A percentile compares a stretch with the other conserved stretches of the same genome.
These are phyloP conservation scores for Claviceps sp. DNA, from an alignment of 2,329 filamentous ascomycete genomes.

Conservation along the genomic window DNA sequence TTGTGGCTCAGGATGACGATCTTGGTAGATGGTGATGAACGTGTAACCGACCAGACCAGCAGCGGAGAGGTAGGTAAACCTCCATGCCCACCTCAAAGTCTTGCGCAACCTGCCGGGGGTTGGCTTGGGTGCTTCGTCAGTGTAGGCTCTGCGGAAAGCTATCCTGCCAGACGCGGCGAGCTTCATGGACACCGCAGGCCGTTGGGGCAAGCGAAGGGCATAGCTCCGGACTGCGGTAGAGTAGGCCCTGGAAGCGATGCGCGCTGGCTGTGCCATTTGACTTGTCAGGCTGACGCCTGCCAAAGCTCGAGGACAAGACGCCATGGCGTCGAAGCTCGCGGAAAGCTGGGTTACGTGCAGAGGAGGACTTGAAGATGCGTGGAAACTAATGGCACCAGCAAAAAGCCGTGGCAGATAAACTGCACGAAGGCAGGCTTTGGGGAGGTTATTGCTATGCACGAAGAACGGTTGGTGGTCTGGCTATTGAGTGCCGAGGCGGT, in stretches of 20 bases:
- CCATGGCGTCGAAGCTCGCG: conserved; percentile 22
- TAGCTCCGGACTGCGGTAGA: conserved; percentile 19
- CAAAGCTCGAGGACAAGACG: conserved; percentile 31
- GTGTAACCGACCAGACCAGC: conserved; percentile 58
- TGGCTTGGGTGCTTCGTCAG: conserved; percentile 36
- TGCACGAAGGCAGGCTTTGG: neutral
- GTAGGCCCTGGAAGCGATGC: conserved; percentile 20
- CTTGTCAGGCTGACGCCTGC: conserved; percentile 20
- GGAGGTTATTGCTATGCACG: neutral
- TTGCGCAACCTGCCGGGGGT: conserved; percentile 49
- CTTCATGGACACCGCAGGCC: conserved; percentile 21
- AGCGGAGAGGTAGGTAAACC: conserved; percentile 63
- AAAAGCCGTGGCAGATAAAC: neutral
- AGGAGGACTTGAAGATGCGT: neutral
- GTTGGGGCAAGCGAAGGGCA: conserved; percentile 11
- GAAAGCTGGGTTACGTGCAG: neutral
- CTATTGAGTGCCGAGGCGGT: neutral
- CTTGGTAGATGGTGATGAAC: conserved; percentile 68
- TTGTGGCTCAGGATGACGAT: conserved; percentile 73
- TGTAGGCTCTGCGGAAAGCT: conserved; percentile 32
- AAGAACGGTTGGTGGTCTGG: neutral
- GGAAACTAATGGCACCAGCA: neutral
- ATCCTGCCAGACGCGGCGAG: conserved; percentile 23
- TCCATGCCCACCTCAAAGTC: conserved; percentile 69
- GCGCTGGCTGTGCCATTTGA: conserved; percentile 16